Evolutionary conservation across 169 alveolate species (phyloP).

Genomic region (Plasmodium inui): DNA sequence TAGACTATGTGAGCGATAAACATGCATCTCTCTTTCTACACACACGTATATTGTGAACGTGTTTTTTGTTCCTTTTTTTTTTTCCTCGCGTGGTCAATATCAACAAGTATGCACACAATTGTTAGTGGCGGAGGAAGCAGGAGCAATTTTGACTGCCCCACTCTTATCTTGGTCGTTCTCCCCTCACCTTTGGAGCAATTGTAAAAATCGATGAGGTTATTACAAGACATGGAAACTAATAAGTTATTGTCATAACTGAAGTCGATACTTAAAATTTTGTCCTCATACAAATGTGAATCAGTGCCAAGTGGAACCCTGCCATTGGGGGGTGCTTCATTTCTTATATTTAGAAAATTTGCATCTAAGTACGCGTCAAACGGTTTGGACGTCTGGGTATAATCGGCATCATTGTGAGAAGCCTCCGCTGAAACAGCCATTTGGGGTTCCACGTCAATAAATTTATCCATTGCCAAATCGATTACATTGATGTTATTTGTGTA

Average conservation of each 20-base stretch:
- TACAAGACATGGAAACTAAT: constrained; percentile 58
- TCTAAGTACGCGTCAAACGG: constrained; percentile 16
- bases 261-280: constrained; percentile 59
- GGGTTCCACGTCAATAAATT: constrained; percentile 57
- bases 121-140: neutral
- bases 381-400: neutral
- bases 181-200: constrained; percentile 67
- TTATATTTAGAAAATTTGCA: neutral
- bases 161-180: constrained; percentile 1
- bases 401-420: neutral
- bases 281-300: constrained; percentile 14
- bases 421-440: constrained; percentile 6
- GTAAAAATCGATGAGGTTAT: constrained; percentile 69
- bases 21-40: neutral
- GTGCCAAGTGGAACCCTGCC: neutral
- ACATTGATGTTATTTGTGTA: constrained; percentile 58
- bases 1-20: neutral
- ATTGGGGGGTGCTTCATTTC: neutral
- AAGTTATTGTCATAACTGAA: constrained; percentile 73
- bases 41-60: neutral
- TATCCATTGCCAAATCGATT: constrained; percentile 50
- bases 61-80: neutral
- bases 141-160: neutral
- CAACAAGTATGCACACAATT: neutral
- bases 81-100: neutral